A percentile compares a stretch with the other conserved stretches of the same genome.
Conservation (phyloP, 1,284 basidiomycete genomes). For the Sphaerobolus stellatus region DNA sequence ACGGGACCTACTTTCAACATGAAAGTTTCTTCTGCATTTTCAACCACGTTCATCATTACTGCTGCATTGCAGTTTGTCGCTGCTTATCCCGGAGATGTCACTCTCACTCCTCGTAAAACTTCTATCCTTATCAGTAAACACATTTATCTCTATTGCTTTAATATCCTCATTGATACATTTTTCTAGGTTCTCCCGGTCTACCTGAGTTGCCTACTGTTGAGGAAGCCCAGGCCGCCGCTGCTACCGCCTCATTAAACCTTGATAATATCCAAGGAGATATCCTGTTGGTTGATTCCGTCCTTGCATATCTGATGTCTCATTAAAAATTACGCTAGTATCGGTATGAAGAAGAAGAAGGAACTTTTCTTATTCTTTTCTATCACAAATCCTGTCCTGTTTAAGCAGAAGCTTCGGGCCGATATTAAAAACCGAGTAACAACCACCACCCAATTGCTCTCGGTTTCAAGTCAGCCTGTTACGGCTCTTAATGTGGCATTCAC, state of each 20-base stretch:
- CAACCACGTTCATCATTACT: no score
- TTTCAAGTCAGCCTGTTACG: constrained; percentile 24
- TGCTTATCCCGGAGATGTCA: not conserved
- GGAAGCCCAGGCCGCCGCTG: constrained; percentile 1
- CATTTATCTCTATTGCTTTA: not conserved
- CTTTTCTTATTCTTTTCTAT: constrained; percentile 36
- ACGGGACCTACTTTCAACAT: no score
- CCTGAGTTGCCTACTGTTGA: constrained; percentile 3
- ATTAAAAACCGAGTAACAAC: constrained; percentile 14
- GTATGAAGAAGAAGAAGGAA: constrained; percentile 33
- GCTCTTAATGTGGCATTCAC: constrained; percentile 37
- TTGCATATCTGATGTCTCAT: not conserved
- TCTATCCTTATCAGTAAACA: constrained; percentile 9
- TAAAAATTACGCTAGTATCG: constrained; percentile 19
- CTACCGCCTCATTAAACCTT: constrained; percentile 11
- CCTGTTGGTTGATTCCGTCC: constrained; percentile 10
- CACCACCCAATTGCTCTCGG: constrained; percentile 23
- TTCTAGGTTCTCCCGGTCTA: constrained; percentile 5
- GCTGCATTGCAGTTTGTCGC: not conserved
- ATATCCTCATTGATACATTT: not conserved
- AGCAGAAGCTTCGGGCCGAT: constrained; percentile 10
- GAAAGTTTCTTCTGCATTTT: no score
- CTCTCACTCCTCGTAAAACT: not conserved
- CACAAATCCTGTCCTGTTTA: constrained; percentile 28
- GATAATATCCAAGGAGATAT: constrained; percentile 20